Percentiles rank a stretch among this genome's conserved stretches.
These are phyloP conservation scores for Choiromyces venosus DNA, from an alignment of 495 filamentous ascomycete species.

Conservation along the genomic window DNA sequence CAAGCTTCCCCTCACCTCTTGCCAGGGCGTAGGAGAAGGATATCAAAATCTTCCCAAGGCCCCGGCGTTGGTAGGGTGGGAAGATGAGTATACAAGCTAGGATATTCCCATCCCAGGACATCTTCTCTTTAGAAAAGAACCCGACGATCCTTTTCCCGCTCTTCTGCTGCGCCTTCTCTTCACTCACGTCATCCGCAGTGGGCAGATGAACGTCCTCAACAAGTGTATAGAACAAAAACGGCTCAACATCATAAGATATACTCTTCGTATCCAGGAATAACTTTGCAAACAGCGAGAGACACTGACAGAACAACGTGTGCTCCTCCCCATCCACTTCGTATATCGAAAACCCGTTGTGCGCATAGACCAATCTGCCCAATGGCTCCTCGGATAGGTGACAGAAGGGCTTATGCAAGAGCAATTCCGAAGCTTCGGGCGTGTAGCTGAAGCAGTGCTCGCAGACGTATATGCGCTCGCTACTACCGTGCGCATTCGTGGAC, in stretches of 20 bases:
- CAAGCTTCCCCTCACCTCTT: constrained; percentile 73
- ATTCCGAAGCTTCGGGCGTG: constrained; percentile 57
- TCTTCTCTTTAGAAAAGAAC: constrained; percentile 97
- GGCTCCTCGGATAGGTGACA: constrained; percentile 22
- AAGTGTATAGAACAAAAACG: constrained; percentile 92
- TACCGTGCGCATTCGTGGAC: neutral
- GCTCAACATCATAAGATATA: constrained; percentile 92
- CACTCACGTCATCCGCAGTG: constrained; percentile 17
- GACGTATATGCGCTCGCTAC: constrained; percentile 63
- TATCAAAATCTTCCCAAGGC: constrained; percentile 84
- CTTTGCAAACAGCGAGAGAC: constrained; percentile 94
- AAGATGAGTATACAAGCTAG: constrained; percentile 95
- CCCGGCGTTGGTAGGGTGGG: constrained; percentile 87
- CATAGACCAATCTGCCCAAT: constrained; percentile 38
- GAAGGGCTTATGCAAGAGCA: constrained; percentile 28
- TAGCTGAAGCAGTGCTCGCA: constrained; percentile 95
- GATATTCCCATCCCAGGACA: constrained; percentile 98
- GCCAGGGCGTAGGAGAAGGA: constrained; percentile 88
- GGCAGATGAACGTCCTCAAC: constrained; percentile 54
- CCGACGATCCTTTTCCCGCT: constrained; percentile 60
- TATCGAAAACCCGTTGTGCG: constrained; percentile 48
- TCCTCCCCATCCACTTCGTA: constrained; percentile 88
- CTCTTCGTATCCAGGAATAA: constrained; percentile 97
- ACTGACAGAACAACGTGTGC: constrained; percentile 85
- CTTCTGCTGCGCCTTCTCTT: constrained; percentile 15